Conservation (phyloP, 2,329 filamentous ascomycete genomes). For the Fusarium decemcellulare region DNA sequence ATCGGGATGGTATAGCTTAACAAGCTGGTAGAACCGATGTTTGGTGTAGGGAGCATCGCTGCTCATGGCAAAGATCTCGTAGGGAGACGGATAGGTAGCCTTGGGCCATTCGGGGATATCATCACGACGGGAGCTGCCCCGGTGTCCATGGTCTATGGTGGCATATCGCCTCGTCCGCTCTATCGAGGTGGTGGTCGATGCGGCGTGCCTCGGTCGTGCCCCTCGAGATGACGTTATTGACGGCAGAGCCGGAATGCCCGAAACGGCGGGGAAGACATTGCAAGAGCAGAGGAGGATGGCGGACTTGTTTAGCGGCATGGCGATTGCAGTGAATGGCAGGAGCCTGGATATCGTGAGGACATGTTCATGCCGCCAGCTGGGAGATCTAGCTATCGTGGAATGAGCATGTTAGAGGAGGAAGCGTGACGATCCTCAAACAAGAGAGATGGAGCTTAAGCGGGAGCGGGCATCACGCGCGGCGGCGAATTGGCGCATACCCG, state of each 20-base stretch:
- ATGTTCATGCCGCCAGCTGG: conserved; percentile 34
- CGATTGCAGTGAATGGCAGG: conserved; percentile 17
- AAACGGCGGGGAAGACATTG: conserved; percentile 38
- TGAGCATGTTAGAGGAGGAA: conserved; percentile 46
- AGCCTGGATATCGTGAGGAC: conserved; percentile 28
- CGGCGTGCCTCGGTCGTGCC: conserved; percentile 21
- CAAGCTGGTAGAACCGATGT: conserved; percentile 87
- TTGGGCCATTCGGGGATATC: conserved; percentile 61
- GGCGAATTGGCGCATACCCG: conserved; percentile 35
- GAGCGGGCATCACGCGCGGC: conserved; percentile 17
- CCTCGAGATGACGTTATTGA: conserved; percentile 45
- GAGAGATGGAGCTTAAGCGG: conserved; percentile 3
- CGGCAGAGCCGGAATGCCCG: conserved; percentile 18
- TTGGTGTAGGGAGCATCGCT: conserved; percentile 83
- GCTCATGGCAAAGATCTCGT: conserved; percentile 82
- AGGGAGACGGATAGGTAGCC: conserved; percentile 78
- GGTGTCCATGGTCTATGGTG: conserved; percentile 31
- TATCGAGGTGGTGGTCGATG: conserved; percentile 11
- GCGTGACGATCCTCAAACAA: background rate
- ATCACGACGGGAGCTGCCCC: conserved; percentile 16
- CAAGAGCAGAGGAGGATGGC: conserved; percentile 36
- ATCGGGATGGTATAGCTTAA: conserved; percentile 97
- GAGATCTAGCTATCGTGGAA: conserved; percentile 25
- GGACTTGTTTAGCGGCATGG: conserved; percentile 43
- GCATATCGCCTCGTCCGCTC: conserved; percentile 39